These are phyloP conservation scores for Suhomyces bokatorum DNA, from an alignment of 1,139 yeast genomes.

Conservation along the genomic window DNA sequence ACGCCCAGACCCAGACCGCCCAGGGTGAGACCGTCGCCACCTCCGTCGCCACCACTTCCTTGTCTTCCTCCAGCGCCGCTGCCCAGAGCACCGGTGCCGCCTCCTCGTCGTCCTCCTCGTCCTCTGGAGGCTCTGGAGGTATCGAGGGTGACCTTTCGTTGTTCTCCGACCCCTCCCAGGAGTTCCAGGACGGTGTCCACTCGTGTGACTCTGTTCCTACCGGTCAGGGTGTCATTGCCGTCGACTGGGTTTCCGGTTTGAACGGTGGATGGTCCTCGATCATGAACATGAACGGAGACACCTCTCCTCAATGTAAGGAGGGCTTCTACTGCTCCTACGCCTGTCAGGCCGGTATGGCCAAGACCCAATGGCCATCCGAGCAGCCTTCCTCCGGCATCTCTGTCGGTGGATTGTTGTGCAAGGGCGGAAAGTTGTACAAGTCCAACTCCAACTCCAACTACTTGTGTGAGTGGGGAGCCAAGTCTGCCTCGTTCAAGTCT, in stretches of 20 bases:
- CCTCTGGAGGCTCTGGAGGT: slow-evolving; percentile 28
- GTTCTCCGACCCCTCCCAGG: slow-evolving; percentile 51
- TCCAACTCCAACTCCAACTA: slow-evolving; percentile 57
- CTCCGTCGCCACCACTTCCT: slow-evolving; percentile 11
- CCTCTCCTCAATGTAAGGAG: slow-evolving; percentile 68
- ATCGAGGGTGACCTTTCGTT: slow-evolving; percentile 57
- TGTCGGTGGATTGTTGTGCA: slow-evolving; percentile 75
- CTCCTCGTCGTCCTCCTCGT: slow-evolving; percentile 14
- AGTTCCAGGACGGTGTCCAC: slow-evolving; percentile 63
- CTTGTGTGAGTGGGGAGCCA: slow-evolving; percentile 78
- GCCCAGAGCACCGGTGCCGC: slow-evolving; percentile 21
- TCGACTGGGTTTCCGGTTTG: slow-evolving; percentile 53
- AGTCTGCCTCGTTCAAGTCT: slow-evolving; percentile 60
- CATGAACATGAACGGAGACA: slow-evolving; percentile 61
- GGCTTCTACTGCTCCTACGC: slow-evolving; percentile 84
- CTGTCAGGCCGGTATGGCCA: slow-evolving; percentile 89
- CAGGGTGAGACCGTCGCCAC: slow-evolving; percentile 12
- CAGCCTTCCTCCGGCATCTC: slow-evolving; percentile 78
- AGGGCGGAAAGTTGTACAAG: slow-evolving; percentile 68
- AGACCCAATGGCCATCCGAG: slow-evolving; percentile 78
- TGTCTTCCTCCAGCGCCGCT: slow-evolving; percentile 24
- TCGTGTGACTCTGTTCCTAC: slow-evolving; percentile 63
- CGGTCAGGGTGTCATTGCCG: slow-evolving; percentile 72
- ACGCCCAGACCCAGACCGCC: slow-evolving; percentile 14
- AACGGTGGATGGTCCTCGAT: slow-evolving; percentile 75